Evolutionary conservation across 768 basidiomycete species (phyloP).

Genomic region (Leucosporidium creatinivorum): DNA sequence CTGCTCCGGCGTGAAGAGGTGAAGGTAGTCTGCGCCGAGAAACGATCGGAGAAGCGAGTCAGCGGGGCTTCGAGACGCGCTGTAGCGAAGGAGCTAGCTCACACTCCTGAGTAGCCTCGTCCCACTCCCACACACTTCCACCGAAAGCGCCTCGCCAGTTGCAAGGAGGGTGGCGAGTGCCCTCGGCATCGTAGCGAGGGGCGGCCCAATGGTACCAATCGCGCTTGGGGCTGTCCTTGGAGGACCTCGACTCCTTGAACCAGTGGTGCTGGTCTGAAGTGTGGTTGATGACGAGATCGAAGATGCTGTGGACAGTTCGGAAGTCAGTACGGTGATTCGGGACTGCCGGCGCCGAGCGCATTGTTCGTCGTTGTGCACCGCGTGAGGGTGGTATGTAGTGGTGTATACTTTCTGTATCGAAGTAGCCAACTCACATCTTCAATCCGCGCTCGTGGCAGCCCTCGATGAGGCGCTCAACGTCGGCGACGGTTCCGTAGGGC

Average conservation of each 20-base stretch:
- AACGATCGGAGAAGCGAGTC: background rate
- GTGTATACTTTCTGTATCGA: too few species aligned
- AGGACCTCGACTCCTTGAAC: slow-evolving; percentile 57
- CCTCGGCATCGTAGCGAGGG: slow-evolving; percentile 38
- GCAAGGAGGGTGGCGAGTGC: too few species aligned
- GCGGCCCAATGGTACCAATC: slow-evolving; percentile 74
- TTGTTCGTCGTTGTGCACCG: too few species aligned
- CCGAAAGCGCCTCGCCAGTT: slow-evolving; percentile 28
- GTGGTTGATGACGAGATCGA: slow-evolving; percentile 70
- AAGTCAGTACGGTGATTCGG: background rate
- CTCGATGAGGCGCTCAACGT: slow-evolving; percentile 39
- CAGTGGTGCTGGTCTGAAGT: slow-evolving; percentile 56
- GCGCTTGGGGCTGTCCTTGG: slow-evolving; percentile 53
- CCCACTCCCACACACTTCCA: slow-evolving; percentile 57
- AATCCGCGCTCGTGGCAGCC: slow-evolving; percentile 55
- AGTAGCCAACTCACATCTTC: slow-evolving; percentile 46
- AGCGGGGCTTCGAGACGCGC: background rate
- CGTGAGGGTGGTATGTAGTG: too few species aligned
- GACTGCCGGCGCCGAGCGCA: too few species aligned
- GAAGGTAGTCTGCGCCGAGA: slow-evolving; percentile 51
- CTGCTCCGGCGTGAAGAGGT: slow-evolving; percentile 59
- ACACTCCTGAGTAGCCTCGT: slow-evolving; percentile 53
- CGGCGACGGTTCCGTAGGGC: slow-evolving; percentile 57
- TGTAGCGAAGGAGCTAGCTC: background rate
- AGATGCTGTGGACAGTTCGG: slow-evolving; percentile 6